phyloP scores from a whole-genome alignment of 2,329 filamentous ascomycete genomes.

The Calonectria henricotiae region DNA sequence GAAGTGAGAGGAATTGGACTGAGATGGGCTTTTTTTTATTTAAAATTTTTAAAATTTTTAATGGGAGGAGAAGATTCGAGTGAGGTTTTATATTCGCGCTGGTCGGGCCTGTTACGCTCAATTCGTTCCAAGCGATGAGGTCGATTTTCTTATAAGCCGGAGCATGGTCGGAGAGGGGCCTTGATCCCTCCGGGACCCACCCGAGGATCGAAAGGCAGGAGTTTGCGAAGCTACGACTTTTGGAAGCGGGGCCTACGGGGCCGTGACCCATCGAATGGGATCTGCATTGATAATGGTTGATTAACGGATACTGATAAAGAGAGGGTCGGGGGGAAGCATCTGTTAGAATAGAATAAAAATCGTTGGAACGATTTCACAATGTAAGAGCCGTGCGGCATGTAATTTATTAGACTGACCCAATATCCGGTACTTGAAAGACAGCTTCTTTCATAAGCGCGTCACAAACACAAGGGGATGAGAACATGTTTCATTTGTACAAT shows the following conservation, averaged over 20 bases:
- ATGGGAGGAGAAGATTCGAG: too few species aligned
- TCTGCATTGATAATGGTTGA: neutral
- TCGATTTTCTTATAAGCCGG: constrained; percentile 28
- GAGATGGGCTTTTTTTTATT: neutral
- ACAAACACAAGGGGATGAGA: neutral
- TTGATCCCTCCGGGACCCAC: constrained; percentile 33
- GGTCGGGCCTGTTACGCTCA: neutral
- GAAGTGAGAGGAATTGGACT: neutral
- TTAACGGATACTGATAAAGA: neutral
- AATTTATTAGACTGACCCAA: neutral
- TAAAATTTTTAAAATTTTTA: too few species aligned
- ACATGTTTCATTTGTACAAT: constrained; percentile 24
- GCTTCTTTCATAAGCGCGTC: too few species aligned
- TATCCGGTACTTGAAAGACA: neutral
- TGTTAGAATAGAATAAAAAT: too few species aligned
- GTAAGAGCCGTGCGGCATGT: neutral
- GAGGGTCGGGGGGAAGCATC: neutral
- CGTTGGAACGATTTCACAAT: too few species aligned
- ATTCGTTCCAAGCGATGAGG: neutral
- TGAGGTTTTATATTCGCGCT: constrained; percentile 11
- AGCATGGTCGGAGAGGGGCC: constrained; percentile 17
- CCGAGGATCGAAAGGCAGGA: constrained; percentile 31
- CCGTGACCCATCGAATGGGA: constrained; percentile 8
- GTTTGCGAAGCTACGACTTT: constrained; percentile 41
- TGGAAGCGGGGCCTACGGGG: neutral